Base-by-base conservation (phyloP, 495 filamentous ascomycete genomes). In the Penicillium nucicola region DNA sequence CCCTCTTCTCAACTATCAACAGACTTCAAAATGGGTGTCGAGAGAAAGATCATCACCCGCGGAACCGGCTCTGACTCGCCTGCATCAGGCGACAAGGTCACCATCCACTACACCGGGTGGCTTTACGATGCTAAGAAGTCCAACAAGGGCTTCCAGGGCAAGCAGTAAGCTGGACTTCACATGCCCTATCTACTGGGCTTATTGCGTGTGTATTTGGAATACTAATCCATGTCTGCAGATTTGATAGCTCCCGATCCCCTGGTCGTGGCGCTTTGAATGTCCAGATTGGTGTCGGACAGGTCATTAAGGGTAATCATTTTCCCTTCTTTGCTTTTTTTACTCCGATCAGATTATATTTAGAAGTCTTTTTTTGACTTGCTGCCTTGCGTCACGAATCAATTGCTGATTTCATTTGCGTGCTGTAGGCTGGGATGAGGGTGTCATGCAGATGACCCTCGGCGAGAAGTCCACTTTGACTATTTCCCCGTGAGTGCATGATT, bases 361-460 rank as follows among this genome's bases (percentile, higher is more conserved):
- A 30, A 14, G n/a, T 19, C 2, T 11, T 36, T 4, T 12, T 36
- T 17, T 3, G 1, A 1, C 12, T 38, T 55, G 12, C 41, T 34
- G 10, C 5, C n/a, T 53, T 45, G n/a, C 4, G 1, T 28, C 17
- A 1, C 5, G 28, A 12, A 47, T 41, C 13, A 7, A 31, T 34
- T 32, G 48, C 42, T 40, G 18, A 35, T 10, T 28, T 10, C 17
- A 17, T 30, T n/a, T 3, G 10, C 30, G 37, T 8, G 10, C 2
- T 9, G 25, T 60, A 91, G 89, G 90, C 38, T 95, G 90, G 90
- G 90, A 95, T 53, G 84, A 92, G 75, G 90, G 86, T 50, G 88
- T 95, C 23, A 69, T 80, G 18, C 72, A 81, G 52, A 92, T 95
- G 88, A 84, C 76, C 55, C 72, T 90, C 9, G 90, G 90, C 55